Evolutionary conservation across 2,329 filamentous ascomycete genomes (phyloP).

Genomic region (Hysterium pulicare): DNA sequence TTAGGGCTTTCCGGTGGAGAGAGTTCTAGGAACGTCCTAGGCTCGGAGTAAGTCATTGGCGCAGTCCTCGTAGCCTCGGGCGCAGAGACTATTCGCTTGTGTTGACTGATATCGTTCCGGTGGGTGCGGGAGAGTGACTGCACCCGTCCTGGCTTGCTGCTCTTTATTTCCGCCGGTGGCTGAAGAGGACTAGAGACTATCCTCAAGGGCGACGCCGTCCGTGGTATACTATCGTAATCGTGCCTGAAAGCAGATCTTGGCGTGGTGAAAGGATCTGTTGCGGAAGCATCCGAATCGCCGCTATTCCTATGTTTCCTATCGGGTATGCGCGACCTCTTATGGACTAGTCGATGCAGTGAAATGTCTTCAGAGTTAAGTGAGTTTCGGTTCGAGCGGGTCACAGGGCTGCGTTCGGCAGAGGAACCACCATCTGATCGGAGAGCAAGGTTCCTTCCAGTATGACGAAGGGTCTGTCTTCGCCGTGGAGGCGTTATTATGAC

Average conservation of each 20-base stretch:
- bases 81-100: constrained; percentile 33
- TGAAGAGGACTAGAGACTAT: constrained; percentile 29
- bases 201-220: constrained; percentile 29
- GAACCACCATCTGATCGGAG: constrained; percentile 43
- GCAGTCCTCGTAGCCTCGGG: constrained; percentile 21
- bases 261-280: constrained; percentile 21
- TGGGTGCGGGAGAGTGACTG: constrained; percentile 9
- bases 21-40: constrained; percentile 18
- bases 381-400: constrained; percentile 42
- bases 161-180: constrained; percentile 32
- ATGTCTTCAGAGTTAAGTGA: constrained; percentile 44
- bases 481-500: constrained; percentile 50
- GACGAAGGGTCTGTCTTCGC: constrained; percentile 45
- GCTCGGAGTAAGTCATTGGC: constrained; percentile 1
- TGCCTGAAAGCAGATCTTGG: constrained; percentile 28
- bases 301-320: constrained; percentile 38
- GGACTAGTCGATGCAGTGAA: constrained; percentile 48
- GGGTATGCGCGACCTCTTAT: constrained; percentile 50
- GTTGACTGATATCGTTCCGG: constrained; percentile 12
- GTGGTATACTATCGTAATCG: constrained; percentile 24
- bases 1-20: constrained; percentile 20
- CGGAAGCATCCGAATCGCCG: constrained; percentile 22
- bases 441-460: constrained; percentile 53
- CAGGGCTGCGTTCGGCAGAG: constrained; percentile 38
- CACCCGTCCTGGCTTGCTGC: constrained; percentile 22